phyloP scores from a whole-genome alignment of 768 basidiomycete species.

The Suillus lakei region DNA sequence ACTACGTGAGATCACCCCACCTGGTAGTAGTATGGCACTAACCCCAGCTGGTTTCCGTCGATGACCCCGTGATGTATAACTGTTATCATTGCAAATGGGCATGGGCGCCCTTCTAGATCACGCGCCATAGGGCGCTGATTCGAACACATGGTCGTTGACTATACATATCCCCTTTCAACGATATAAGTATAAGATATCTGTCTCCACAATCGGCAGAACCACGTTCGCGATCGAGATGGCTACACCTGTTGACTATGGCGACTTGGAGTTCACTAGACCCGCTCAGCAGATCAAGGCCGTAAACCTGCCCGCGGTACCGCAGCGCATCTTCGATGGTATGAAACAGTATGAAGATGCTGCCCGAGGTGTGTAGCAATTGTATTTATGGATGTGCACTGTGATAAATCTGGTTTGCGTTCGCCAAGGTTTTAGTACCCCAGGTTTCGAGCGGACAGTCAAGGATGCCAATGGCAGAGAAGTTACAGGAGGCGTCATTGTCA shows the following conservation, averaged over 20 bases:
- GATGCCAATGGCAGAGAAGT: slow-evolving; percentile 15
- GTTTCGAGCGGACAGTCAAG: slow-evolving; percentile 30
- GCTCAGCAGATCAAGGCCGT: slow-evolving; percentile 45
- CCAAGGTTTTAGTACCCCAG: slow-evolving; percentile 32
- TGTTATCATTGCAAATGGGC: neutral
- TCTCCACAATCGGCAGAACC: neutral
- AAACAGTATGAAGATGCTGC: slow-evolving; percentile 44
- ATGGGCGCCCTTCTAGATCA: neutral
- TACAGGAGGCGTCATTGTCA: slow-evolving; percentile 34
- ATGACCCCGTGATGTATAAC: neutral
- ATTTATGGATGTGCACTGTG: neutral
- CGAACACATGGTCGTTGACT: slow-evolving; percentile 1
- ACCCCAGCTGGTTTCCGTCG: too few species aligned
- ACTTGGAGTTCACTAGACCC: slow-evolving; percentile 41
- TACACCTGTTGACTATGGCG: slow-evolving; percentile 31
- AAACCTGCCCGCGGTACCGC: slow-evolving; percentile 37
- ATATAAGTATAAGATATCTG: neutral
- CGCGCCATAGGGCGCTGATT: neutral
- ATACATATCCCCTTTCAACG: slow-evolving; percentile 1
- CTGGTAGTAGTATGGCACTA: too few species aligned
- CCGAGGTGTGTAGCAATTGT: slow-evolving; percentile 28
- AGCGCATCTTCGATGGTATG: slow-evolving; percentile 40
- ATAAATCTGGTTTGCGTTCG: neutral
- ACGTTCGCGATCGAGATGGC: slow-evolving; percentile 17
- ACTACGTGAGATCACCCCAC: too few species aligned